Conservation (phyloP, 345 rosid species). For the Orychophragmus violaceus region DNA sequence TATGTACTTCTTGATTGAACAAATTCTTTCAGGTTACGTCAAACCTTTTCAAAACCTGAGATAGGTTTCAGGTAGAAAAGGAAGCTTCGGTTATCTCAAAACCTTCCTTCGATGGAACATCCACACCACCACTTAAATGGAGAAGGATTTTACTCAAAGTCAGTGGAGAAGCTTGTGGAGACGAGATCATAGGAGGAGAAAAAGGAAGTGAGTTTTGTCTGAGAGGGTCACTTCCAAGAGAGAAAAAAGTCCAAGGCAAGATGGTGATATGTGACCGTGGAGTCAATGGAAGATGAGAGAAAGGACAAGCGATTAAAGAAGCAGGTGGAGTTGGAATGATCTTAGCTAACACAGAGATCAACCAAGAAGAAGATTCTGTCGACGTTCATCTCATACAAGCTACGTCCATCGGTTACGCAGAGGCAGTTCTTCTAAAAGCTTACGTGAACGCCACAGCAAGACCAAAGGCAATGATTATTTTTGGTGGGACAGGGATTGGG, state of each 20-base stretch:
- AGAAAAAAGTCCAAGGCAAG: conserved; percentile 54
- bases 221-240: conserved; percentile 69
- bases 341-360: conserved; percentile 66
- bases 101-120: too few relatives aligned
- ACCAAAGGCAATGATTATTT: conserved; percentile 60
- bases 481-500: conserved; percentile 64
- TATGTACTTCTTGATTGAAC: background rate
- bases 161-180: too few relatives aligned
- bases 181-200: conserved; percentile 39
- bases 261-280: conserved; percentile 91
- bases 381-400: conserved; percentile 90
- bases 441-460: conserved; percentile 59
- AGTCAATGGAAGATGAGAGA: conserved; percentile 78
- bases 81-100: too few relatives aligned
- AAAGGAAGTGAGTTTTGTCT: conserved; percentile 70
- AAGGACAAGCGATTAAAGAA: conserved; percentile 75
- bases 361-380: conserved; percentile 73
- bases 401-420: conserved; percentile 51
- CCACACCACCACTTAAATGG: too few relatives aligned
- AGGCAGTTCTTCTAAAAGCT: conserved; percentile 52
- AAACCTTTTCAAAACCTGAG: conserved; percentile 41
- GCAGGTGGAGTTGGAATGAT: conserved; percentile 96
- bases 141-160: too few relatives aligned
- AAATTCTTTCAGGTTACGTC: conserved; percentile 47
- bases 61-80: conserved; percentile 29